Conservation (phyloP, 768 basidiomycete genomes). For the Lactifluus echinatus region DNA sequence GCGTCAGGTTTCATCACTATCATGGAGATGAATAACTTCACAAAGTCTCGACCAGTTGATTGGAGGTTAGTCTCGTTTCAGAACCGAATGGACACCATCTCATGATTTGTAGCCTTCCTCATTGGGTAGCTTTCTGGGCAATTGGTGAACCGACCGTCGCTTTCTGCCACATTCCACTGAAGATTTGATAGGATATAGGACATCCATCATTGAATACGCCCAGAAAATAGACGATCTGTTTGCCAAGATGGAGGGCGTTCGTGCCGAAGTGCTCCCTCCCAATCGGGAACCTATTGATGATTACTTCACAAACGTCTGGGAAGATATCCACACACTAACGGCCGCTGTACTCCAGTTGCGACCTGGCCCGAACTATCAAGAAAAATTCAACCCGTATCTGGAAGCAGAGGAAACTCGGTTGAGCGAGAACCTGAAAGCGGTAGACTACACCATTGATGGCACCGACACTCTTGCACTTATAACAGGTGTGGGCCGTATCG, state of each 20-base stretch:
- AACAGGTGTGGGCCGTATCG: slow-evolving; percentile 24
- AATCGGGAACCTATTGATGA: background rate
- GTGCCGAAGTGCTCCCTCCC: background rate
- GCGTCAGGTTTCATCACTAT: slow-evolving; percentile 29
- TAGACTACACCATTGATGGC: slow-evolving; percentile 26
- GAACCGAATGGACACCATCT: background rate
- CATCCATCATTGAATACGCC: slow-evolving; percentile 13
- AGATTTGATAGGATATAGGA: slow-evolving; percentile 7
- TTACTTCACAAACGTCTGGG: background rate
- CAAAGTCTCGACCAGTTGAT: slow-evolving; percentile 20
- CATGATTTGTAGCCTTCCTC: slow-evolving; percentile 20
- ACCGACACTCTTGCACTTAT: slow-evolving; percentile 25
- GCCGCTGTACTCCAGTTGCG: background rate
- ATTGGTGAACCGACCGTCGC: background rate
- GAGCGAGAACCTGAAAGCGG: slow-evolving; percentile 20
- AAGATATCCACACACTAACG: background rate
- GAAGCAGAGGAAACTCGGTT: slow-evolving; percentile 25
- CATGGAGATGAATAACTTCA: slow-evolving; percentile 29
- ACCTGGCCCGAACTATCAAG: background rate
- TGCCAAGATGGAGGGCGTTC: slow-evolving; percentile 14
- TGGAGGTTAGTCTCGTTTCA: slow-evolving; percentile 24
- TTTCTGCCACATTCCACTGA: no score
- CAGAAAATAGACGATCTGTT: slow-evolving; percentile 7
- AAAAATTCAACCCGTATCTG: slow-evolving; percentile 21
- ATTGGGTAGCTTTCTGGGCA: slow-evolving; percentile 30